Evolutionary conservation across 495 filamentous ascomycete genomes (phyloP).

Genomic region (Trichocladium uniseriatum): DNA sequence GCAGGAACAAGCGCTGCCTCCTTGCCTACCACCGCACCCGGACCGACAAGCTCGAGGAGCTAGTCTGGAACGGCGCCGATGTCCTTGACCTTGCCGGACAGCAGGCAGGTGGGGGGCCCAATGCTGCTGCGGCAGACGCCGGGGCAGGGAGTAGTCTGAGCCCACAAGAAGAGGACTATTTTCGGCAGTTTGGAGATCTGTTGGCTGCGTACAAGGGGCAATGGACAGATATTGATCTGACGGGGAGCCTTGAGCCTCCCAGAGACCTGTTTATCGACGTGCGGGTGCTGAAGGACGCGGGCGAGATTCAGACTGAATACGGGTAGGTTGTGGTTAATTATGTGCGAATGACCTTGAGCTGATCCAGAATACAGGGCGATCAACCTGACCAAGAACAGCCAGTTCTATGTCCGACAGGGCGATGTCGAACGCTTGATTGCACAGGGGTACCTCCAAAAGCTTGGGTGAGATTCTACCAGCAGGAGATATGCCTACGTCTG

Average conservation of each 20-base stretch:
- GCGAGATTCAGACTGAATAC: slow-evolving; percentile 98
- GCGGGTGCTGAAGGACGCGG: slow-evolving; percentile 89
- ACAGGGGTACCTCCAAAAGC: slow-evolving; percentile 92
- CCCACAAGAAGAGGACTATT: slow-evolving; percentile 96
- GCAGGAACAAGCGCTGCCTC: slow-evolving; percentile 91
- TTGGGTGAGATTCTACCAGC: slow-evolving; percentile 38
- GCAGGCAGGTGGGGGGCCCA: slow-evolving; percentile 26
- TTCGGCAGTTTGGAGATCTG: slow-evolving; percentile 82
- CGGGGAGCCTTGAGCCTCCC: slow-evolving; percentile 88
- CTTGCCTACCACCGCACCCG: slow-evolving; percentile 89
- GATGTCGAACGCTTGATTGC: slow-evolving; percentile 93
- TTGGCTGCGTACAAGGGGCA: slow-evolving; percentile 95
- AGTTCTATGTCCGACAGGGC: slow-evolving; percentile 92
- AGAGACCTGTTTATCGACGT: slow-evolving; percentile 97
- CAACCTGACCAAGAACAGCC: slow-evolving; percentile 93
- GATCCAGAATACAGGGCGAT: slow-evolving; percentile 58
- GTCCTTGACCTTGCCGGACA: slow-evolving; percentile 46
- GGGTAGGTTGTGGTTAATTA: slow-evolving; percentile 52
- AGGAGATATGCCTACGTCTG: too few relatives aligned
- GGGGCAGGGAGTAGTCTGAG: slow-evolving; percentile 66
- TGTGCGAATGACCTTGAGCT: slow-evolving; percentile 7
- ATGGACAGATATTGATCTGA: slow-evolving; percentile 97
- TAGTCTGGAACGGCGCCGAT: slow-evolving; percentile 86
- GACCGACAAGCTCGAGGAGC: slow-evolving; percentile 84
- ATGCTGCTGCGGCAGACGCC: slow-evolving; percentile 28